Base-by-base conservation (phyloP, 164 flowering plant genomes). In the Macadamia tetraphylla region DNA sequence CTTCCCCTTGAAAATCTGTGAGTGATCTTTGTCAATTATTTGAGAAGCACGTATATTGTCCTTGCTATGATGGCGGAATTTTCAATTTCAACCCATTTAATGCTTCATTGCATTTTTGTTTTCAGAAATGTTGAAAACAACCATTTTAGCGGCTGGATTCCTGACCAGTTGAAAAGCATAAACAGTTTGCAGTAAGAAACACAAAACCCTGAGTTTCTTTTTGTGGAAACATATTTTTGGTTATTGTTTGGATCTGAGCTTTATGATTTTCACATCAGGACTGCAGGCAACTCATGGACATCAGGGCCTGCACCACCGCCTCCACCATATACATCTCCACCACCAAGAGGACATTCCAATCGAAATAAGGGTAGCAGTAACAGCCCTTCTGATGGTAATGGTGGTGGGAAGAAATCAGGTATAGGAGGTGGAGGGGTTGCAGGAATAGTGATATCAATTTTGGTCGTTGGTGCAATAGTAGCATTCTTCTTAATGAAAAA, bases 231-330 rank as follows among this genome's bases (percentile, higher is more conserved):
- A 32, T 15, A 29, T 55, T 66, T 29, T 32, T 40, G 15, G 29
- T 43, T 9, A 30, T 42, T 6, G 6, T 46, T 68, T 65, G n/a
- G 29, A 44, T 32, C 31, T 32, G 52, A 48, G 17, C 6, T 59
- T 17, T 23, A 51, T 71, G n/a, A 62, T 76, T 63, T 58, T 65
- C 55, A 62, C 71, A 30, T 74, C 84, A 90, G 96, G 78, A 80
- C 62, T 15, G 84, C 71, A 72, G 97, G 94, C 65, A 91, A 89
- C 75, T 65, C 82, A 10, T 88, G 84, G 80, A 80, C 60, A 75
- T 83, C 88, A 11, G 95, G 90, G 17, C 85, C 95, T 67, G 96
- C 96, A 66, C 97, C 96, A 48, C 96, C 98, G 10, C 89, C 98
- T 63, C 98, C 98, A 18, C 97, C 98, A 66, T 91, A 83, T 57